Evolutionary conservation across 176 grass and related monocot species (phyloP).

Genomic region (Raddia guianensis): DNA sequence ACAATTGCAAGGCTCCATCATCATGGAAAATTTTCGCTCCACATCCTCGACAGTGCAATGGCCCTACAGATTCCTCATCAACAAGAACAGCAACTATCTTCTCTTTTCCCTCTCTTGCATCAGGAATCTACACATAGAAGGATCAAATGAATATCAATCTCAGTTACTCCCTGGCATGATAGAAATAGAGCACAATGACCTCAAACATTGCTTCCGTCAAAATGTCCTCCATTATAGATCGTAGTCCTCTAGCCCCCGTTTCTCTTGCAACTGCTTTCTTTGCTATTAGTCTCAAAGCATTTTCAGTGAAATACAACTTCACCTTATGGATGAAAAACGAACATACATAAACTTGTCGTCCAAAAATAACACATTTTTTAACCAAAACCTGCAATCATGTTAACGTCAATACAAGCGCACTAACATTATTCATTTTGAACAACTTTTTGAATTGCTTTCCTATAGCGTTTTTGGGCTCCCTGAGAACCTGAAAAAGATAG

Average conservation of each 20-base stretch:
- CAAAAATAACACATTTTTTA: not conserved
- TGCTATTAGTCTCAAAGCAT: conserved; percentile 56
- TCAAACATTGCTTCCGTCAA: conserved; percentile 83
- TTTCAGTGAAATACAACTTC: conserved; percentile 61
- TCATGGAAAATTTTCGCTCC: conserved; percentile 65
- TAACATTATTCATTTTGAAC: conserved; percentile 79
- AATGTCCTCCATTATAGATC: conserved; percentile 60
- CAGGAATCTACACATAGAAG: conserved; percentile 53
- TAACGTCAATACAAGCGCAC: not conserved
- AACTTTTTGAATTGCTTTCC: conserved; percentile 69
- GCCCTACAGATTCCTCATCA: conserved; percentile 64
- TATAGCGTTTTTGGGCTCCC: conserved; percentile 64
- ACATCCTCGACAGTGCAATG: conserved; percentile 31
- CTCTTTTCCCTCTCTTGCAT: conserved; percentile 49
- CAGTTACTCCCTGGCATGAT: not conserved
- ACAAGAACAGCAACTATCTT: conserved; percentile 71
- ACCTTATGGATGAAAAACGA: conserved; percentile 43
- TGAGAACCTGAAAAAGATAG: conserved; percentile 57
- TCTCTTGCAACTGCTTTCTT: conserved; percentile 51
- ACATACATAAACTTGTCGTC: not conserved
- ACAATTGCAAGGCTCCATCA: conserved; percentile 59
- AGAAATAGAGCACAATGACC: conserved; percentile 32
- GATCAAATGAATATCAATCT: conserved; percentile 4
- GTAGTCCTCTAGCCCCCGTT: conserved; percentile 51
- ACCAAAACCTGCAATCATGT: not conserved